Evolutionary conservation across 257 asterid species (phyloP), one percentile per base, ranked within the genome.

Genomic region (Paulownia fortunei): DNA sequence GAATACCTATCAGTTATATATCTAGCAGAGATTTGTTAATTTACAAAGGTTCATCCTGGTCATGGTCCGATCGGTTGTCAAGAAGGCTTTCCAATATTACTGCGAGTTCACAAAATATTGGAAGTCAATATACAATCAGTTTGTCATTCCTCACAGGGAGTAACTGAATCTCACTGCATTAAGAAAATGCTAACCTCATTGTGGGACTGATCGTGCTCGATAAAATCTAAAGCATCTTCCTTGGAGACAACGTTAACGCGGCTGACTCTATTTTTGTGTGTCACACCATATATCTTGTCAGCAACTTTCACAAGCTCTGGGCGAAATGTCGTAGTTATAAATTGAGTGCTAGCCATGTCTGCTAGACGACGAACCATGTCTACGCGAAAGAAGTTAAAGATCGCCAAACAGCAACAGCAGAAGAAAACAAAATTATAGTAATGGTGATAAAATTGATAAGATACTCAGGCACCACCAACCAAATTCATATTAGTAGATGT

Each of bases 351-450:
- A 13, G 89, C 94, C 88, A 83, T 86, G 83, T 95, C 99, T 7
- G 99, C 98, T 83, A 89, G 67, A 74, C 97, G 94, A 58, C 98
- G 96, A 51, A 95, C 98, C 99, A 95, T 93, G 84, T 91, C 99
- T 95, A 86, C 7, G 3, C 42, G 67, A 74, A 76, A 75, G 26
- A 58, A 75, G 93, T 92, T 75, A 85, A 92, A 70, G 92, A 65
- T 39, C 27, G 81, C 77, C 47, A 73, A 69, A 37, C 51, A 72
- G 76, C 51, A 68, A 42, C 27, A 44, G 73, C 27, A 44, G 73
- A 69, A 16, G 41, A 39, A 55, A 58, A 24, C 24, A 73, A 37
- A 69, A 13, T 16, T 24, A 70, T 51, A 41, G 36, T 5, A 18
- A 71, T 13, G 55, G 49, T 23, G 44, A 65, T n/a, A 47, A 12